Evolutionary conservation across 192 early-diverging fungal species (phyloP).

Genomic region (Coemansia javaensis): DNA sequence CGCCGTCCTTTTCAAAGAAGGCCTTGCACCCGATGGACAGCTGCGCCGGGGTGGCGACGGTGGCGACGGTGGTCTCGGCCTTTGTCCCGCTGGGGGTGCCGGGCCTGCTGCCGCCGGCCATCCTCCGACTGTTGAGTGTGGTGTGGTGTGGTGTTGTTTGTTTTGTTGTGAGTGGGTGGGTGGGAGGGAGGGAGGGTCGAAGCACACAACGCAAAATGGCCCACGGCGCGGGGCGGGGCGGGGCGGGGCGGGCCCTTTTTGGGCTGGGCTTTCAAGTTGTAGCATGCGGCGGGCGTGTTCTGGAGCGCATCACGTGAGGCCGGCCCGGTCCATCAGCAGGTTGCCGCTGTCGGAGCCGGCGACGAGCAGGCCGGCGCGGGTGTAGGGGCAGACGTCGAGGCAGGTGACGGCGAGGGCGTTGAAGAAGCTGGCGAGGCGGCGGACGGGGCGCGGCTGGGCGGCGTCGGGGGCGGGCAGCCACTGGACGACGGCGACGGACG

Average conservation of each 20-base stretch:
- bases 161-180: too few relatives aligned
- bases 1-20: conserved; percentile 57
- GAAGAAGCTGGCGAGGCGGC: conserved; percentile 31
- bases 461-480: conserved; percentile 12
- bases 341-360: conserved; percentile 51
- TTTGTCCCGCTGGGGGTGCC: conserved; percentile 36
- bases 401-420: conserved; percentile 44
- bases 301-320: background rate
- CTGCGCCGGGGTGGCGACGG: conserved; percentile 19
- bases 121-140: conserved; percentile 1
- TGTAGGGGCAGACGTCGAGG: conserved; percentile 42
- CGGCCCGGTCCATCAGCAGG: conserved; percentile 28
- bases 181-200: too few relatives aligned
- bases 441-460: conserved; percentile 2
- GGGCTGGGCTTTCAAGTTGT: background rate
- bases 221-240: too few relatives aligned
- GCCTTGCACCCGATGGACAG: conserved; percentile 59
- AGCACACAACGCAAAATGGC: too few relatives aligned
- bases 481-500: conserved; percentile 35
- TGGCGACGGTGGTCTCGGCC: conserved; percentile 14
- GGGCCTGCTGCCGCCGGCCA: conserved; percentile 38
- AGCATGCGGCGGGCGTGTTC: background rate
- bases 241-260: background rate
- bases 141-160: too few relatives aligned
- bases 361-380: conserved; percentile 27